Evolutionary conservation across 257 asterid genomes (phyloP), one percentile per base, ranked within the genome.

Genomic region (Rubia yunnanensis): DNA sequence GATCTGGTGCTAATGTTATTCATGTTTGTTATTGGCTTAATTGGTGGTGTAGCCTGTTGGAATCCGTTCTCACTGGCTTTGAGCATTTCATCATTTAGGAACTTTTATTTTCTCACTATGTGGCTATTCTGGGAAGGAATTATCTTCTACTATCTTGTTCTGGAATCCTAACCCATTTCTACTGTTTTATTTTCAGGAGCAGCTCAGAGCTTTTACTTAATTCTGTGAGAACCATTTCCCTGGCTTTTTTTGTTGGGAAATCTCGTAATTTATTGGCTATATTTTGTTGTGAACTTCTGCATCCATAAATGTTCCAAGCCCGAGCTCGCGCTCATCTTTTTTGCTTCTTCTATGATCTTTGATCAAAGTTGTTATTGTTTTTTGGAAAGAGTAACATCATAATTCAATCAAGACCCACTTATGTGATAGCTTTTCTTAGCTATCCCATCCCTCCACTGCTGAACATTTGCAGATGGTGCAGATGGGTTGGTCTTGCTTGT

Each of bases 181-280:
- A 69, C 13, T 60, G 28, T 68, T 57, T 72, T 77, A 44, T 87
- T 70, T 86, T 65, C 97, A 92, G 99, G 97, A 89, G 96, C 78
- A 86, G 99, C 79, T 83, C 91, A 15, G 99, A 92, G 86, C 97
- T 92, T 72, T 86, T 92, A 60, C 85, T 92, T 71, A 92, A 92
- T 82, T 87, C 99, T 64, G 99, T 92, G 90, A 86, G 99, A 71
- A 60, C 73, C 70, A 35, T 75, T 30, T 32, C 73, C 31, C 22
- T 61, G 53, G 13, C 39, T 31, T 60, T 7, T 53, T 53, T 34
- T 28, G 2, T 36, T 9, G 44, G 44, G 13, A 41, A 41, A 15
- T 13, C n/a, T 2, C 6, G 20, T 5, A n/a, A 41, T 36, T 61
- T 31, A 23, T 8, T 59, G 38, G 5, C 0, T 30, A 30, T 17